These are phyloP conservation scores for Lolium rigidum DNA, from an alignment of 176 grass and related monocot species.

Conservation along the genomic window DNA sequence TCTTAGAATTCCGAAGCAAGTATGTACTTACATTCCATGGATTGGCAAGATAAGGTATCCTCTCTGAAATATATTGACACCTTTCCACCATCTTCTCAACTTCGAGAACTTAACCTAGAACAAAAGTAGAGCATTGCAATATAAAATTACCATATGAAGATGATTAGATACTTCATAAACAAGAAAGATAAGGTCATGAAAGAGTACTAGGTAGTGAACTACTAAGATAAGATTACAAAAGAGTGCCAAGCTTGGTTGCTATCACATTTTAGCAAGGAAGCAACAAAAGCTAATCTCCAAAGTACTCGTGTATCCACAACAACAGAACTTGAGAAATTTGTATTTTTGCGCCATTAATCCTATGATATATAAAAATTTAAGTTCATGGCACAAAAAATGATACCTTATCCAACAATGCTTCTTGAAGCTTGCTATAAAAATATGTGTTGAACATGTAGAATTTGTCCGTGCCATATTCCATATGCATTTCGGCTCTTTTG, in stretches of 20 bases:
- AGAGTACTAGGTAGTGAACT: constrained; percentile 1
- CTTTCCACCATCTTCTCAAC: constrained; percentile 99
- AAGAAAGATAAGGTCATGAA: constrained; percentile 29
- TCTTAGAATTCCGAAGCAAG: constrained; percentile 21
- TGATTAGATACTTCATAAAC: constrained; percentile 19
- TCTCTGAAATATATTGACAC: constrained; percentile 85
- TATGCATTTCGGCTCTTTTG: constrained; percentile 46
- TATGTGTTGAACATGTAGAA: constrained; percentile 95
- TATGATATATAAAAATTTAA: constrained; percentile 33
- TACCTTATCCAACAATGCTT: constrained; percentile 61
- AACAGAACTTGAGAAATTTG: constrained; percentile 5
- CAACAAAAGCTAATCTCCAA: constrained; percentile 11
- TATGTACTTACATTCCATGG: constrained; percentile 69
- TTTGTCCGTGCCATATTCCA: constrained; percentile 41
- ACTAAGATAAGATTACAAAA: neutral
- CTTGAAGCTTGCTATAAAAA: constrained; percentile 88
- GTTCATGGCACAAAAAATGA: constrained; percentile 30
- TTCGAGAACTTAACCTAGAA: constrained; percentile 61
- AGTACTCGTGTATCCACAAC: constrained; percentile 12
- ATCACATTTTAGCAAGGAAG: constrained; percentile 1
- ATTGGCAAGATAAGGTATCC: constrained; percentile 91
- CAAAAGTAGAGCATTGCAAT: constrained; percentile 36
- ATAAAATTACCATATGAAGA: constrained; percentile 26
- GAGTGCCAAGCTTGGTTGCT: neutral
- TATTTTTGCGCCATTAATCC: neutral